Conservation (phyloP, 805 yeast genomes). For the Debaryomyces castellii region DNA sequence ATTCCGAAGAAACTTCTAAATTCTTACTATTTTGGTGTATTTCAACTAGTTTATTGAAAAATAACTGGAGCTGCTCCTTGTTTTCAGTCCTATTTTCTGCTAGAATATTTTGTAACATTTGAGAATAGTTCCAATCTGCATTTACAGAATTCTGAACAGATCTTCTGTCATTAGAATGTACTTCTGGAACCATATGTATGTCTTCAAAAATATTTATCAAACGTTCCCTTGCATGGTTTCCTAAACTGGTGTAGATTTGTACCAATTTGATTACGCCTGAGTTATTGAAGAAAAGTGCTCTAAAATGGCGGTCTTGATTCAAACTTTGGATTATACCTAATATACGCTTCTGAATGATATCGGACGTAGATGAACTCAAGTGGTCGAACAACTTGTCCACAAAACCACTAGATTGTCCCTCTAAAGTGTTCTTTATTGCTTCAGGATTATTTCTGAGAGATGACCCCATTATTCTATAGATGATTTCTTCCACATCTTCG, state of each 20-base stretch:
- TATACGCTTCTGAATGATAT: conserved; percentile 43
- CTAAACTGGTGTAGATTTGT: conserved; percentile 25
- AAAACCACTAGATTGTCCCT: conserved; percentile 16
- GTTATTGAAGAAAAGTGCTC: conserved; percentile 22
- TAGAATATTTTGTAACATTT: conserved; percentile 35
- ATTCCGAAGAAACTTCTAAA: conserved; percentile 36
- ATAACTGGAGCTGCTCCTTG: conserved; percentile 41
- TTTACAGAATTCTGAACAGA: conserved; percentile 13
- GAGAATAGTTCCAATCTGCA: conserved; percentile 33
- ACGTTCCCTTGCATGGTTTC: conserved; percentile 34
- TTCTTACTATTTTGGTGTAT: conserved; percentile 29
- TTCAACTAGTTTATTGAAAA: conserved; percentile 35
- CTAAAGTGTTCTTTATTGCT: conserved; percentile 44
- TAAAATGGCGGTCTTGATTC: conserved; percentile 35
- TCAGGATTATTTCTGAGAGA: conserved; percentile 73
- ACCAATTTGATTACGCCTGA: conserved; percentile 25
- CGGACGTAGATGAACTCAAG: conserved; percentile 19
- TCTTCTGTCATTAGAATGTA: conserved; percentile 11
- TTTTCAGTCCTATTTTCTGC: conserved; percentile 13
- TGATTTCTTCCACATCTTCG: conserved; percentile 44
- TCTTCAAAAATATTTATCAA: conserved; percentile 49
- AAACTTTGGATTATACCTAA: conserved; percentile 54
- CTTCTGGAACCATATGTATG: conserved; percentile 18
- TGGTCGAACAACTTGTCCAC: conserved; percentile 18
- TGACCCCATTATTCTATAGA: conserved; percentile 62